phyloP scores from a whole-genome alignment of 2,329 filamentous ascomycete species.

The Pseudocercospora eumusae region DNA sequence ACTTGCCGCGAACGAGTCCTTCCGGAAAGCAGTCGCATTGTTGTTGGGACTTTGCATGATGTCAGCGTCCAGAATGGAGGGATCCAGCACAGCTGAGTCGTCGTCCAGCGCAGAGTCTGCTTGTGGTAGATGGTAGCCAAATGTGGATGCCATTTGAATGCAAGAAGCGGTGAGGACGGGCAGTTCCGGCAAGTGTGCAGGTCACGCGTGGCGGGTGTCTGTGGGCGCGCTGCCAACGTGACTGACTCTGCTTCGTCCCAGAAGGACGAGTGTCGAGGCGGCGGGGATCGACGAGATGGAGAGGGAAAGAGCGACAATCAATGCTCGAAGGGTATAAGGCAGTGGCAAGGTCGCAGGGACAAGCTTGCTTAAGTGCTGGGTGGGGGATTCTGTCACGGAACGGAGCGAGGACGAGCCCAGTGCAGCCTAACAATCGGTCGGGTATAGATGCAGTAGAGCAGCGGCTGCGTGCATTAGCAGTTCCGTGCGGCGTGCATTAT shows the following conservation, averaged over 20 bases:
- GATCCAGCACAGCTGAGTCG: conserved; percentile 35
- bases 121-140: conserved; percentile 30
- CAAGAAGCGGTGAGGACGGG: conserved; percentile 36
- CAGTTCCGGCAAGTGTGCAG: conserved; percentile 25
- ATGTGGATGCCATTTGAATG: conserved; percentile 37
- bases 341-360: conserved; percentile 33
- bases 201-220: conserved; percentile 24
- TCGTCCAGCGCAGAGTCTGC: conserved; percentile 31
- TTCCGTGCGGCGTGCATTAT: conserved; percentile 2
- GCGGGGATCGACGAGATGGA: conserved; percentile 13
- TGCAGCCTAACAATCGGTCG: conserved; percentile 24
- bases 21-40: conserved; percentile 32
- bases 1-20: conserved; percentile 39
- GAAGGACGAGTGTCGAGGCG: conserved; percentile 16
- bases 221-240: conserved; percentile 21
- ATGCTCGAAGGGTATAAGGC: conserved; percentile 32
- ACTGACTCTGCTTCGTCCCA: conserved; percentile 27
- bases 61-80: conserved; percentile 37
- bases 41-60: conserved; percentile 39
- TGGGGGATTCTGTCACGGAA: conserved; percentile 11
- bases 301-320: conserved; percentile 31
- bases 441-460: conserved; percentile 13
- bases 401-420: conserved; percentile 21
- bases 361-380: conserved; percentile 35
- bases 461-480: conserved; percentile 9